Conservation (phyloP, 805 yeast species). For the Hanseniaspora jakobsenii region DNA sequence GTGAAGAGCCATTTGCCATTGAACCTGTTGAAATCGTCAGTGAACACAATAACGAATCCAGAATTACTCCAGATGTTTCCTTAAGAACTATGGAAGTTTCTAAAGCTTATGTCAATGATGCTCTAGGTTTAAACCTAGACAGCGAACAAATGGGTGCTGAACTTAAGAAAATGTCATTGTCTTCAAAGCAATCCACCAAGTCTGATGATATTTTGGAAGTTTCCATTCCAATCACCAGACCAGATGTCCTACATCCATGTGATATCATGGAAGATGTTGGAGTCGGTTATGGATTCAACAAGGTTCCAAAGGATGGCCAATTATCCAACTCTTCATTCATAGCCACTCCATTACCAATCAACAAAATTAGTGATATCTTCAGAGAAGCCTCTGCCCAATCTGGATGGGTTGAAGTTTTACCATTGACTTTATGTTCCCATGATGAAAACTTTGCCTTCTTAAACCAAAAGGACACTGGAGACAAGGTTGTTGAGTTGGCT, state of each 20-base stretch:
- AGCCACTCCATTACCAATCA: conserved; percentile 81
- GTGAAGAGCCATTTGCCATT: conserved; percentile 65
- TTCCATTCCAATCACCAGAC: conserved; percentile 80
- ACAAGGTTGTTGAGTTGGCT: conserved; percentile 76
- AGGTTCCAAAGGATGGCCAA: conserved; percentile 66
- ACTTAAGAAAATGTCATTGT: conserved; percentile 69
- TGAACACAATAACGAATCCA: conserved; percentile 62
- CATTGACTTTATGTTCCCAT: conserved; percentile 88
- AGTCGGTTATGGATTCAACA: conserved; percentile 88
- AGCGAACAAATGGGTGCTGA: conserved; percentile 56
- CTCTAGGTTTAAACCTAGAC: conserved; percentile 69
- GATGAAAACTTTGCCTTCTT: conserved; percentile 91
- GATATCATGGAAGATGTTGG: conserved; percentile 99
- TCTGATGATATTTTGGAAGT: conserved; percentile 39
- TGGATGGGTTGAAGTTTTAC: conserved; percentile 92
- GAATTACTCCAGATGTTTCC: conserved; percentile 61
- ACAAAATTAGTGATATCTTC: conserved; percentile 79
- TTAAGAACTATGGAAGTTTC: conserved; percentile 65
- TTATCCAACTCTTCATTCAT: conserved; percentile 62
- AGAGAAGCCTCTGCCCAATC: conserved; percentile 87
- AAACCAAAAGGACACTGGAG: conserved; percentile 58
- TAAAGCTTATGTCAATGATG: conserved; percentile 75
- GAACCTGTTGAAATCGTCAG: conserved; percentile 85
- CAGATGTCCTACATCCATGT: conserved; percentile 92
- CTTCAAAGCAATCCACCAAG: conserved; percentile 41